Conservation (phyloP, 192 early-diverging fungal species). For the Spinellus fusiger region DNA sequence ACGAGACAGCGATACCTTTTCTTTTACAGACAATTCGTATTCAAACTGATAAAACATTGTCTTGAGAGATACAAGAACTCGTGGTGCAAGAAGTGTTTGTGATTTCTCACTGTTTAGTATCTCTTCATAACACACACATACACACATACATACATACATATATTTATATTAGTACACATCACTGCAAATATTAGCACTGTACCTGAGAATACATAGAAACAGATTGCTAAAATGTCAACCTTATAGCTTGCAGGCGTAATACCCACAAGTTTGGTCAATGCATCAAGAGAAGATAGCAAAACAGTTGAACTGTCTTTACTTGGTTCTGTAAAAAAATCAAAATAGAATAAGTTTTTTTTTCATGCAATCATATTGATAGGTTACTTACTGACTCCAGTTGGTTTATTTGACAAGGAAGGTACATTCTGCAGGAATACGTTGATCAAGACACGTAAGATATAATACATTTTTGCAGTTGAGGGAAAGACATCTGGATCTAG, state of each 20-base stretch:
- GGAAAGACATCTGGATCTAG: slow-evolving; percentile 30
- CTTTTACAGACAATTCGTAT: slow-evolving; percentile 8
- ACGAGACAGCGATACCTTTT: slow-evolving; percentile 15
- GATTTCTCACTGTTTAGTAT: slow-evolving; percentile 38
- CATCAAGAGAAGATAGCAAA: slow-evolving; percentile 35
- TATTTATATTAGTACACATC: too few species aligned
- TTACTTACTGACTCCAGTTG: slow-evolving; percentile 15
- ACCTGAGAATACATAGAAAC: slow-evolving; percentile 46
- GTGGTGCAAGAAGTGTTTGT: slow-evolving; percentile 37
- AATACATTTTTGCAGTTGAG: slow-evolving; percentile 34
- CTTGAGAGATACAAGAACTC: slow-evolving; percentile 42
- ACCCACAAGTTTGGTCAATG: slow-evolving; percentile 36
- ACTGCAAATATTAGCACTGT: too few species aligned
- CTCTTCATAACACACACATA: slow-evolving; percentile 11
- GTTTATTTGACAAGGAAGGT: slow-evolving; percentile 28
- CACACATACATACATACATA: neutral
- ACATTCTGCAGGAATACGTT: slow-evolving; percentile 42
- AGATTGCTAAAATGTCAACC: slow-evolving; percentile 42
- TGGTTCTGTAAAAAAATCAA: neutral
- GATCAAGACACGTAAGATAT: slow-evolving; percentile 34
- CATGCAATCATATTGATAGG: neutral
- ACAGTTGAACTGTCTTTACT: slow-evolving; percentile 15
- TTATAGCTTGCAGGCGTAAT: slow-evolving; percentile 39
- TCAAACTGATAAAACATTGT: slow-evolving; percentile 35
- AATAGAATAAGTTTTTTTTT: neutral